Evolutionary conservation across 2,329 filamentous ascomycete species (phyloP), one percentile per base, ranked within the genome.

Genomic region (Hymenotorrendiella dingleyae): DNA sequence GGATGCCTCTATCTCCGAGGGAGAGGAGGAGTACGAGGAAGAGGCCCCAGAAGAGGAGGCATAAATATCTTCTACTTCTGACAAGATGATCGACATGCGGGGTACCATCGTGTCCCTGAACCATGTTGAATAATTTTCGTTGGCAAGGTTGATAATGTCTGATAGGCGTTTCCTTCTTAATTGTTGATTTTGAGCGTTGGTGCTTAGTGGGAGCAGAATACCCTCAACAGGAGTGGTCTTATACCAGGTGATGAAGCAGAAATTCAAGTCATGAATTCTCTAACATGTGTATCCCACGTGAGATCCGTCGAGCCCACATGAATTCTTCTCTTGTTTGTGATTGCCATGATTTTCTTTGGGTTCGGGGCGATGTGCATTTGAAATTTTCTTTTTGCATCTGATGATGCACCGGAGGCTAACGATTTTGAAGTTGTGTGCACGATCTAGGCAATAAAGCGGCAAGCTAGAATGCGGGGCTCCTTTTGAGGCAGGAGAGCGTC

Each of bases 1-100:
- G 82, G 93, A 98, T 71, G 93, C 93, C 67, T 86, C 87, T 63
- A 81, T 96, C 71, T 94, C 93, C 50, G 93, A 98, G 73, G 91
- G 88, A 61, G 91, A 97, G 73, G 90, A 95, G 74, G 89, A 94
- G 67, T 72, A 70, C 64, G 85, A 84, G 62, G 90, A 95, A 70
- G 90, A 95, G 71, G 77, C 74, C 54, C 81, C 81, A 59, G 61
- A 79, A 52, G 83, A 87, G 68, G 82, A 86, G 68, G 54, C 59
- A 46, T 61, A 60, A 45, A 53, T 53, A 27, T 14, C 34, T 41
- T 38, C 32, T 42, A 36, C 45, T 40, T 47, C 51, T 36, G 34
- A 40, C 23, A 49, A 36, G 48, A 49, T 51, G 46, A 42, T 11
- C 40, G 46, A 20, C 47, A 48, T 43, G 46, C 11, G 16, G 45